Conservation (phyloP, 495 filamentous ascomycete species). For the Aspergillus olivimuriae region DNA sequence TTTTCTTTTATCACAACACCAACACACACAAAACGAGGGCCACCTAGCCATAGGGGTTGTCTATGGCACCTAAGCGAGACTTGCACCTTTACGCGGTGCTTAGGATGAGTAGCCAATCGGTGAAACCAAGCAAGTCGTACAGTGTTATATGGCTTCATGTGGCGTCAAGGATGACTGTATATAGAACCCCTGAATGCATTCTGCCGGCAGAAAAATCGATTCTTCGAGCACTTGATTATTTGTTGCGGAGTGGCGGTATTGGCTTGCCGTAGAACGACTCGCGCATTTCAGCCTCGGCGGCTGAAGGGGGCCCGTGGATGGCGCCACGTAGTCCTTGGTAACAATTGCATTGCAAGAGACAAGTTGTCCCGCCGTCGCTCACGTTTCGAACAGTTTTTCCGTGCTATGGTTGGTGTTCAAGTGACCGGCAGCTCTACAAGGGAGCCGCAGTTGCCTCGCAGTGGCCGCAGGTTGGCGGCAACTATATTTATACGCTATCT, state of each 20-base stretch:
- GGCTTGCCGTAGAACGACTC: neutral
- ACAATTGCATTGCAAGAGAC: no score
- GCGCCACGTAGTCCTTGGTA: no score
- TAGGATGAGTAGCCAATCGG: constrained; percentile 7
- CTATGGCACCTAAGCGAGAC: constrained; percentile 8
- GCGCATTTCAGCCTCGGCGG: no score
- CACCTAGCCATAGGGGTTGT: constrained; percentile 6
- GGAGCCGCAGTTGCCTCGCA: no score
- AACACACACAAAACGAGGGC: neutral
- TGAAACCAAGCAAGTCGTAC: constrained; percentile 7
- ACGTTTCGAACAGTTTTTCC: no score
- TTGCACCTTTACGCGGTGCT: constrained; percentile 11
- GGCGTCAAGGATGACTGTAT: neutral
- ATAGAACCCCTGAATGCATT: neutral
- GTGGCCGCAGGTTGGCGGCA: no score
- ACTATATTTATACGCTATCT: no score
- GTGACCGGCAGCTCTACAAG: no score
- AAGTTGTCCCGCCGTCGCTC: no score
- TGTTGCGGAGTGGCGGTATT: constrained; percentile 1
- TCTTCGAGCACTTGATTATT: neutral
- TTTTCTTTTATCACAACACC: neutral
- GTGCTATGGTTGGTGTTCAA: no score
- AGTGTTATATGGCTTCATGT: neutral
- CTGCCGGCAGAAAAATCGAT: constrained; percentile 1
- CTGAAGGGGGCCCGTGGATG: no score